phyloP scores from a whole-genome alignment of 768 basidiomycete genomes.

The Psilocybe cyanescens region DNA sequence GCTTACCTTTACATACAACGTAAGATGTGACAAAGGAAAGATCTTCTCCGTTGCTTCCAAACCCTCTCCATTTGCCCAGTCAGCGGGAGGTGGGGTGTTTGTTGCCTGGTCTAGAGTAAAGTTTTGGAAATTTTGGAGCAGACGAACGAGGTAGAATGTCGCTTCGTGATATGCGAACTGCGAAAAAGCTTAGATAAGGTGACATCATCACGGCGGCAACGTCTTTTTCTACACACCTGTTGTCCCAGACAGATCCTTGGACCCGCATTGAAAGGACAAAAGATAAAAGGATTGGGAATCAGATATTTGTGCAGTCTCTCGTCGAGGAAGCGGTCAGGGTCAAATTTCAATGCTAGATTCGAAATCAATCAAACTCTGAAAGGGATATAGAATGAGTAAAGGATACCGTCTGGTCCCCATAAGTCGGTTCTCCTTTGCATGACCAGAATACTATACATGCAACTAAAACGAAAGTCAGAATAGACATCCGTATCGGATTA shows the following conservation, averaged over 20 bases:
- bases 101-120: conserved; percentile 42
- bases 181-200: not conserved
- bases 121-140: conserved; percentile 50
- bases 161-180: conserved; percentile 32
- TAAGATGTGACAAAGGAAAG: conserved; percentile 40
- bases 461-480: conserved; percentile 30
- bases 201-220: not conserved
- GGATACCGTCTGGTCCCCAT: conserved; percentile 58
- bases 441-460: conserved; percentile 36
- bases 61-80: conserved; percentile 25
- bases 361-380: not conserved
- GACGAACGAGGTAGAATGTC: conserved; percentile 56
- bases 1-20: conserved; percentile 45
- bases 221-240: conserved; percentile 38
- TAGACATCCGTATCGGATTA: not conserved
- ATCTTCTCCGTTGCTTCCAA: conserved; percentile 45
- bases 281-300: conserved; percentile 44
- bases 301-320: conserved; percentile 47
- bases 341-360: conserved; percentile 52
- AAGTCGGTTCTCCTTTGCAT: conserved; percentile 55
- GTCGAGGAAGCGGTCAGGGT: conserved; percentile 62
- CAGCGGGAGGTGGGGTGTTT: conserved; percentile 32
- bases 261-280: conserved; percentile 42
- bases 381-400: not conserved
- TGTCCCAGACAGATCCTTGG: conserved; percentile 44